Base-by-base conservation (phyloP, 768 basidiomycete genomes). In the Termitomyces sp. region DNA sequence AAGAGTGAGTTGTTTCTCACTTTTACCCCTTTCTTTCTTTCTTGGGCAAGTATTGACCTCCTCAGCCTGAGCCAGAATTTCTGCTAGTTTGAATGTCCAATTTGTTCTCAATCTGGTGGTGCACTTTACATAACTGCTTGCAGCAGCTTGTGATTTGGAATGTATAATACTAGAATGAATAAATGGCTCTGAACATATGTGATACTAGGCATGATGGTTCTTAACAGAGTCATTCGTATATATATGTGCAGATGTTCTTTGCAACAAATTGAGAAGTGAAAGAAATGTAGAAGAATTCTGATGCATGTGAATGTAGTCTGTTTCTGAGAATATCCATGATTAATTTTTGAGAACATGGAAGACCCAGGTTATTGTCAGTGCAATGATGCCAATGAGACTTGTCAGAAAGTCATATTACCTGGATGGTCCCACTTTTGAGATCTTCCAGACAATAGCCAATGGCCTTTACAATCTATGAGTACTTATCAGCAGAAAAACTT, bases 361-460 rank as follows among this genome's bases (percentile, higher is more conserved):
- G 29, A 76, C 68, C 77, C 40, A 12, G 19, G 23, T 37, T 11
- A 6, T n/a, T 12, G 49, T 50, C 37, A 51, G 27, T 40, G 25
- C 10, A 3, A 58, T 25, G 21, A 60, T 27, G 14, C 0, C 4
- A 29, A 25, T 21, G 12, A 2, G 14, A 8, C n/a, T n/a, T n/a
- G n/a, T n/a, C n/a, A n/a, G n/a, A 69, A 62, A 56, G 16, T 23
- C 19, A 34, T 56, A 68, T 57, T 58, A 92, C 92, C 82, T 91
- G 89, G 42, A 93, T 81, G 25, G 76, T 73, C 11, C 94, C 94
- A 64, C 85, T 90, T 75, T 95, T 95, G 64, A 95, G 68, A 75
- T 95, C 94, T 29, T 51, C 50, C 7, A 51, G 25, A 19, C 50
- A 37, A 51, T 51, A 51, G 7, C 50, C 40, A 6, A 51, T 38